Conservation (phyloP, 257 asterid genomes). For the Jacaranda mimosifolia region DNA sequence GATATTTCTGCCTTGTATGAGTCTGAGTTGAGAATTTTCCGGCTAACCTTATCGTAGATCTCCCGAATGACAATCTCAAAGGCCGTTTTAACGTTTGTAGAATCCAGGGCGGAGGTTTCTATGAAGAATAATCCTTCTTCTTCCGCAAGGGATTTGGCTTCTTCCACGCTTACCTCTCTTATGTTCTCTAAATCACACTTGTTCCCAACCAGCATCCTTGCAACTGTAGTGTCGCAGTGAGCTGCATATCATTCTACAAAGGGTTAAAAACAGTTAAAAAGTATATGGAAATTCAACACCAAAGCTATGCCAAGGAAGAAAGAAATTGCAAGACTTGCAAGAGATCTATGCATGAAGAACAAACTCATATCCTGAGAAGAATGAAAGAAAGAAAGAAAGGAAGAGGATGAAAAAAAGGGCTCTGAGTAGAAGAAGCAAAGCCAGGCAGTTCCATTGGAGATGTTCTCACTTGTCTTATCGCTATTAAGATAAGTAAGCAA, state of each 20-base stretch:
- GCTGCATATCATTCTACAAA: slow-evolving; percentile 47
- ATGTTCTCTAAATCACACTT: slow-evolving; percentile 72
- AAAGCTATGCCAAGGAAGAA: background rate
- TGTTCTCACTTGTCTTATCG: too few relatives aligned
- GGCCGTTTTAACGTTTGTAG: slow-evolving; percentile 69
- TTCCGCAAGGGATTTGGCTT: slow-evolving; percentile 70
- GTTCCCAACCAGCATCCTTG: slow-evolving; percentile 77
- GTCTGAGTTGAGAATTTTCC: slow-evolving; percentile 68
- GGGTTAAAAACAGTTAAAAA: background rate
- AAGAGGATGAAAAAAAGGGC: too few relatives aligned
- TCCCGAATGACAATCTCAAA: slow-evolving; percentile 75
- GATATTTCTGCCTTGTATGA: slow-evolving; percentile 73
- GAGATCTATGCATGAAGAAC: background rate
- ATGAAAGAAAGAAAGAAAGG: too few relatives aligned
- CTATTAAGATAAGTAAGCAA: too few relatives aligned
- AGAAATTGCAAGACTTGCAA: background rate
- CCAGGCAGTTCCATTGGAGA: too few relatives aligned
- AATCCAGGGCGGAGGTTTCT: slow-evolving; percentile 76
- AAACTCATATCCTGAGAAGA: too few relatives aligned
- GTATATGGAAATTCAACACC: background rate
- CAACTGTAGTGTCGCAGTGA: slow-evolving; percentile 73
- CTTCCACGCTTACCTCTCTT: slow-evolving; percentile 72
- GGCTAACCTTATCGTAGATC: slow-evolving; percentile 67
- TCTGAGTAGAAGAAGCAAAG: too few relatives aligned
- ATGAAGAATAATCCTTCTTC: slow-evolving; percentile 71